Conservation (phyloP, 768 basidiomycete species). For the Tricholoma bakamatsutake region DNA sequence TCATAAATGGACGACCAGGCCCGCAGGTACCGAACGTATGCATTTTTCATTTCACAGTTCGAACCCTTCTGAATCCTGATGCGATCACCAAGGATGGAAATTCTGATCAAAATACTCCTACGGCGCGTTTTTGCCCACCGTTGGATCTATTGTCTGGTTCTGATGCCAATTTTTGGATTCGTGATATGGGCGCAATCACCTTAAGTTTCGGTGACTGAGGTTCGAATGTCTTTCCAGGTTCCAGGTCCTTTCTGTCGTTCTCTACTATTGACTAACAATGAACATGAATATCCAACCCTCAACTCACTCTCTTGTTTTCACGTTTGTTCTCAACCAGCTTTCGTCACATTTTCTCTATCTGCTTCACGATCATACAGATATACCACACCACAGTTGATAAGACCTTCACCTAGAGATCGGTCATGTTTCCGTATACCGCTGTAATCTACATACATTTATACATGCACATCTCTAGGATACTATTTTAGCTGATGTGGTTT, state of each 20-base stretch:
- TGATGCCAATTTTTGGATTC: conserved; percentile 13
- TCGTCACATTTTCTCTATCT: not conserved
- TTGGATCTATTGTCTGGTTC: conserved; percentile 4
- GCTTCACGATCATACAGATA: not conserved
- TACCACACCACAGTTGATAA: not conserved
- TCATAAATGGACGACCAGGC: not conserved
- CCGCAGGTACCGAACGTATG: not conserved
- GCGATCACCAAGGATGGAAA: not conserved
- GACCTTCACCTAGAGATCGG: not conserved
- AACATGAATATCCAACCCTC: not conserved
- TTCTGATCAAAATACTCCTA: not conserved
- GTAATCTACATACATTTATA: not conserved
- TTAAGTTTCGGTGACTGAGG: conserved; percentile 3
- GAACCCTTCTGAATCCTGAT: not conserved
- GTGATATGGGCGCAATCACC: conserved; percentile 12
- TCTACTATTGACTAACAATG: not conserved
- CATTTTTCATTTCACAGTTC: not conserved
- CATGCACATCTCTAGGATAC: not conserved
- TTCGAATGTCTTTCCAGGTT: not conserved
- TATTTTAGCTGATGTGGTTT: not conserved
- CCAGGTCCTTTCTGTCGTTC: not conserved
- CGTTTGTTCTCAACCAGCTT: no score
- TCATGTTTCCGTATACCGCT: not conserved
- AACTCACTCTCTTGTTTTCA: not conserved
- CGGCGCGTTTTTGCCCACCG: not conserved